Conservation (phyloP, 768 basidiomycete species). For the Heimioporus sp. region DNA sequence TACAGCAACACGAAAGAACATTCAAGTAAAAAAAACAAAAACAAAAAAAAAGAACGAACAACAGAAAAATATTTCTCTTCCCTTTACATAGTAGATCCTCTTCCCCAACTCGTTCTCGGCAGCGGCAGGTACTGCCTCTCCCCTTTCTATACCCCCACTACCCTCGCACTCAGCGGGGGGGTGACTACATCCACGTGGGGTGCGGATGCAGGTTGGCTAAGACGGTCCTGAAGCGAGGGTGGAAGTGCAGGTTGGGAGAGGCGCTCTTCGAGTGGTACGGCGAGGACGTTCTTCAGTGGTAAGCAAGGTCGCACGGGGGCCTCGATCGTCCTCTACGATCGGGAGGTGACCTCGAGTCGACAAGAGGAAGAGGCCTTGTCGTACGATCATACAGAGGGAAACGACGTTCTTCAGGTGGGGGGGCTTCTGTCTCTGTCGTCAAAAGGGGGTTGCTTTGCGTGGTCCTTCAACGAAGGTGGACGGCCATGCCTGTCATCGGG, state of each 20-base stretch:
- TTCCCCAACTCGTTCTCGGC: too few relatives aligned
- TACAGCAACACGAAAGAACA: too few relatives aligned
- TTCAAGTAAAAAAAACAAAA: too few relatives aligned
- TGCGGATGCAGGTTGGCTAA: conserved; percentile 28
- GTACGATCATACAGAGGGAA: conserved; percentile 32
- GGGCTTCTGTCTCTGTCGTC: too few relatives aligned
- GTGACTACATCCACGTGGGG: too few relatives aligned
- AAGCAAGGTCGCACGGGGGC: conserved; percentile 14
- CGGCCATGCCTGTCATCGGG: conserved; percentile 27
- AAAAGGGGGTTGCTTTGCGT: conserved; percentile 22
- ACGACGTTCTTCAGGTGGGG: conserved; percentile 25
- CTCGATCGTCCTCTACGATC: conserved; percentile 31
- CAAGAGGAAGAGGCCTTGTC: conserved; percentile 26
- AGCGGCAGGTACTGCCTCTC: too few relatives aligned
- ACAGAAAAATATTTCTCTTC: too few relatives aligned
- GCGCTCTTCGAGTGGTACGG: conserved; percentile 38
- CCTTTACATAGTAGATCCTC: too few relatives aligned
- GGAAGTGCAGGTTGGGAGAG: conserved; percentile 32
- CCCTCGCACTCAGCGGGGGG: too few relatives aligned
- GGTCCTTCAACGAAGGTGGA: conserved; percentile 21
- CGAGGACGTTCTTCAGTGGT: conserved; percentile 27
- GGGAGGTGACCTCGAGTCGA: conserved; percentile 18
- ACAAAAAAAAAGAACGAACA: too few relatives aligned
- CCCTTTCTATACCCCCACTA: too few relatives aligned
- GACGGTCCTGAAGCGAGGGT: conserved; percentile 38